Evolutionary conservation across 2,329 filamentous ascomycete species (phyloP).

Genomic region (Scortechinia acanthostroma): DNA sequence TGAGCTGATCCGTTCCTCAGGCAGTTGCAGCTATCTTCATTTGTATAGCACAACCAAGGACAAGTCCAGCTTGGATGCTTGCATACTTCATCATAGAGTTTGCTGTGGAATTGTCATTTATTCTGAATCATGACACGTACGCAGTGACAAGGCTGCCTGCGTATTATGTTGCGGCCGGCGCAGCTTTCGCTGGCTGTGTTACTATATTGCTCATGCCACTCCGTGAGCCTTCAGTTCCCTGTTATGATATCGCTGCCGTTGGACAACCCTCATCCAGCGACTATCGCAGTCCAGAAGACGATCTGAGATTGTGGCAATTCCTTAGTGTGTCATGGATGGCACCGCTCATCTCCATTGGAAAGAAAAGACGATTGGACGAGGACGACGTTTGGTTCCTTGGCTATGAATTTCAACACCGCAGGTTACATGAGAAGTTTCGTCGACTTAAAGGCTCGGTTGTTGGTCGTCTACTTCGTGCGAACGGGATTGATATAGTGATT

Average conservation of each 20-base stretch:
- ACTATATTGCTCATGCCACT: conserved; percentile 17
- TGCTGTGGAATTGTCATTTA: conserved; percentile 20
- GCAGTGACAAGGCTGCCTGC: neutral
- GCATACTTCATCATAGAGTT: conserved; percentile 19
- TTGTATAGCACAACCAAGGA: conserved; percentile 25
- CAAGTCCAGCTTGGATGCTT: conserved; percentile 26
- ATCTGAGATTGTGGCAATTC: conserved; percentile 73
- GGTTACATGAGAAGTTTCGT: conserved; percentile 69
- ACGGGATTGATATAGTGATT: conserved; percentile 71
- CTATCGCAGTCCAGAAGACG: conserved; percentile 62
- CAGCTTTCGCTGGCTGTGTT: conserved; percentile 9
- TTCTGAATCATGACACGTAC: conserved; percentile 10
- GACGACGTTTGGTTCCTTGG: conserved; percentile 77
- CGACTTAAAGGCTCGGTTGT: conserved; percentile 69
- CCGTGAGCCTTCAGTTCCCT: conserved; percentile 35
- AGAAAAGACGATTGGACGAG: conserved; percentile 60
- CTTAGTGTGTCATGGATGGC: conserved; percentile 79
- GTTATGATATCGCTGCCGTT: conserved; percentile 6
- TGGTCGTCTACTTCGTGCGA: conserved; percentile 63
- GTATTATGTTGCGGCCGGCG: conserved; percentile 11
- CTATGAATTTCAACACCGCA: conserved; percentile 74
- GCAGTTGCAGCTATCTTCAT: conserved; percentile 21
- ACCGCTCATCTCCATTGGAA: conserved; percentile 63
- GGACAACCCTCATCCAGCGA: conserved; percentile 5
- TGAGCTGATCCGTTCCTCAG: no score